Evolutionary conservation across 176 grass and related monocot genomes (phyloP).

Genomic region (Poa pratensis): DNA sequence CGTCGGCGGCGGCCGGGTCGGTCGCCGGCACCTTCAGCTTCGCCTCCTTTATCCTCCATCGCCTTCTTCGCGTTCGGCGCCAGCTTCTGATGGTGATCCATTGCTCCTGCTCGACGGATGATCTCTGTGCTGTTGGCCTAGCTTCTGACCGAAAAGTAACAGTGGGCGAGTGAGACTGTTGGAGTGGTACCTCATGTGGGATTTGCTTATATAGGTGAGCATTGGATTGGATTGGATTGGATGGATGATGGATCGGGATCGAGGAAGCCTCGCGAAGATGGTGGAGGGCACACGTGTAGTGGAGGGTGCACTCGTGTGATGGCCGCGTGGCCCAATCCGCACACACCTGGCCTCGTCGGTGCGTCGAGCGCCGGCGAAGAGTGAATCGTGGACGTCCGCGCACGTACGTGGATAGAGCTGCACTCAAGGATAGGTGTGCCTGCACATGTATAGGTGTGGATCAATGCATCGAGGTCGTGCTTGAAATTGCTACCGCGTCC

Average conservation of each 20-base stretch:
- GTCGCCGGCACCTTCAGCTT: constrained; percentile 46
- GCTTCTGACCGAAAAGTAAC: background rate
- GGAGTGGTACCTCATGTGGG: background rate
- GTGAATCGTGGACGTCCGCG: no score
- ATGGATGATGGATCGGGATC: background rate
- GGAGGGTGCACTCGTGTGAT: background rate
- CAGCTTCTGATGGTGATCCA: constrained; percentile 43
- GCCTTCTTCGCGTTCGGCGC: constrained; percentile 48
- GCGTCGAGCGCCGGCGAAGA: background rate
- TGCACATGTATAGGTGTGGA: no score
- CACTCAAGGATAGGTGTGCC: no score
- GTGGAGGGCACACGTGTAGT: background rate
- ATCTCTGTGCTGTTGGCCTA: background rate
- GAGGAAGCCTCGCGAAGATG: background rate
- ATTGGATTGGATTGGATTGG: background rate
- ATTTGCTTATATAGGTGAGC: background rate
- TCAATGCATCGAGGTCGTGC: no score
- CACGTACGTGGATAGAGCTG: no score
- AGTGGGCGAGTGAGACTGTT: background rate
- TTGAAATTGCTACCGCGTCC: no score
- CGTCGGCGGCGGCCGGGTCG: constrained; percentile 41
- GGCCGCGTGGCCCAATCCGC: background rate
- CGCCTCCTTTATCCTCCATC: constrained; percentile 45
- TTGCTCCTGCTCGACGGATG: background rate
- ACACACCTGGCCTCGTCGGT: constrained; percentile 23